phyloP scores from a whole-genome alignment of 768 basidiomycete genomes.

The Pulveroboletus sp. region DNA sequence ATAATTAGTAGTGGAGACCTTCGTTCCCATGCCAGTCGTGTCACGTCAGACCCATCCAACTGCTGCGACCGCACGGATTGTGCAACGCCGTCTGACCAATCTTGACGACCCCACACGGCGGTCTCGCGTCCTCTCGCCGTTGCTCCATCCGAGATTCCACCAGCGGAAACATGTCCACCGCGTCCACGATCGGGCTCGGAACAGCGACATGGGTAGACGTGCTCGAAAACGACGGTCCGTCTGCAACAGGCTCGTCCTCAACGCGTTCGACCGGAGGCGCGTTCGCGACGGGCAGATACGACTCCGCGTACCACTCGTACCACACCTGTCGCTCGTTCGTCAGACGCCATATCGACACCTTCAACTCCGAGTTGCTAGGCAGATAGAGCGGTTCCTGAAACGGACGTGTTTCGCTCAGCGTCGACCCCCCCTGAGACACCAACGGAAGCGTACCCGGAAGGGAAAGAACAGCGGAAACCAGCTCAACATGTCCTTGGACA shows the following conservation, averaged over 20 bases:
- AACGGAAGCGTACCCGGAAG: slow-evolving; percentile 57
- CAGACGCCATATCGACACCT: slow-evolving; percentile 91
- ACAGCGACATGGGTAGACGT: slow-evolving; percentile 28
- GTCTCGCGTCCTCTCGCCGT: slow-evolving; percentile 16
- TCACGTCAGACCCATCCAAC: slow-evolving; percentile 77
- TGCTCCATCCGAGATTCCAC: slow-evolving; percentile 10
- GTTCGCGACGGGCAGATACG: slow-evolving; percentile 68
- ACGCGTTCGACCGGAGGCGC: slow-evolving; percentile 20
- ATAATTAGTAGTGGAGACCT: too few species aligned
- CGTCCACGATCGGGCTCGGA: slow-evolving; percentile 73
- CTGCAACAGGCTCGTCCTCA: slow-evolving; percentile 14
- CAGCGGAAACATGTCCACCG: slow-evolving; percentile 42
- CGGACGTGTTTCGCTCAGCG: not conserved
- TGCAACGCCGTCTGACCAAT: slow-evolving; percentile 93
- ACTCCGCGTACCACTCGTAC: slow-evolving; percentile 99
- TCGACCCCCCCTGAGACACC: not conserved
- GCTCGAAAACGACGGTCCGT: slow-evolving; percentile 27
- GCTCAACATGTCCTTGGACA: slow-evolving; percentile 96
- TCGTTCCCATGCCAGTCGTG: not conserved
- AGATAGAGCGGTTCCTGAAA: slow-evolving; percentile 87
- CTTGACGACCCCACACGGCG: slow-evolving; percentile 57
- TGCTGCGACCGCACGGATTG: slow-evolving; percentile 85
- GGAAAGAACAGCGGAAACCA: slow-evolving; percentile 99
- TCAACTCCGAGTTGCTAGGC: slow-evolving; percentile 87
- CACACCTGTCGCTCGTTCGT: slow-evolving; percentile 88